Percentiles rank a stretch among this genome's conserved stretches.
phyloP scores from a whole-genome alignment of 108 stramenopile species.

The Nitzschia sp. region DNA sequence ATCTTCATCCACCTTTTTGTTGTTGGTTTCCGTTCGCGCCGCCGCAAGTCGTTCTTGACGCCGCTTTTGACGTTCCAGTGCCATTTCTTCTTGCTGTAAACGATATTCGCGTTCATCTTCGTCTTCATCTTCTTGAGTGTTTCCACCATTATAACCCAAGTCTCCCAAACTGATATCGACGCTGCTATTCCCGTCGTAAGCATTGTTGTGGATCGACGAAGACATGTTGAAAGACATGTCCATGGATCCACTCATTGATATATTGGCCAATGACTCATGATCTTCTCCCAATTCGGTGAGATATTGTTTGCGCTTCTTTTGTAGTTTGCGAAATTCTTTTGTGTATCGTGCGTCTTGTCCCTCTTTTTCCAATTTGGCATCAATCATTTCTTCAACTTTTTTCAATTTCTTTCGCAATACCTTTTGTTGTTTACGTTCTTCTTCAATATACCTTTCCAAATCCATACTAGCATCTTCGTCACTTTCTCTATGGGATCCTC shows the following conservation, averaged over 20 bases:
- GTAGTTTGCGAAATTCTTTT: conserved; percentile 32
- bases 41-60: background rate
- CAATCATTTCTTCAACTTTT: conserved; percentile 31
- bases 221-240: conserved; percentile 1
- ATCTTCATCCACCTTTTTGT: background rate
- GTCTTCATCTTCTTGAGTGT: background rate
- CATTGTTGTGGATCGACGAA: background rate
- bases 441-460: background rate
- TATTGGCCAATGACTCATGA: background rate
- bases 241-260: background rate
- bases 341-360: conserved; percentile 8
- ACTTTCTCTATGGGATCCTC: no score
- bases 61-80: background rate
- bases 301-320: conserved; percentile 30
- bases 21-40: background rate
- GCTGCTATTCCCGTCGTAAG: no score
- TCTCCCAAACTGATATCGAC: background rate
- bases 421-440: background rate
- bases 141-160: background rate
- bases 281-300: conserved; percentile 10
- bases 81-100: background rate
- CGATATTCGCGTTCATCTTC: conserved; percentile 1
- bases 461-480: background rate
- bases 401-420: conserved; percentile 20
- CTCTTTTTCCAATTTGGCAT: background rate